phyloP scores from a whole-genome alignment of 305 asterid species.

The Plantago rigida region DNA sequence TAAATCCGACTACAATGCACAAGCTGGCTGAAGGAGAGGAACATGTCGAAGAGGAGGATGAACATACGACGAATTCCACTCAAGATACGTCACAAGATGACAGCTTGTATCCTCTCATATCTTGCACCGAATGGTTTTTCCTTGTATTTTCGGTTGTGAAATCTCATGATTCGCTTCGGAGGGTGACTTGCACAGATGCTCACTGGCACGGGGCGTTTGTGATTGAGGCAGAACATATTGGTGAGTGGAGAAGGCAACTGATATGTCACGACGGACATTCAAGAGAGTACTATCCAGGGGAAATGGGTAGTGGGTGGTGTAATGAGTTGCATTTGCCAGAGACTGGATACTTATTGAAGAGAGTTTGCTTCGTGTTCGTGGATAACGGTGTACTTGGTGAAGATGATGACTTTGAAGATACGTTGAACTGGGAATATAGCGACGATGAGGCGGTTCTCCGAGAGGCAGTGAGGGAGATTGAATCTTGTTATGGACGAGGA shows the following conservation, averaged over 20 bases:
- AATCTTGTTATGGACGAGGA: no score
- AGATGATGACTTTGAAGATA: not conserved
- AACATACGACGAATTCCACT: not conserved
- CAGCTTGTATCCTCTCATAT: not conserved
- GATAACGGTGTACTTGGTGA: not conserved
- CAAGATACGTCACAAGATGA: not conserved
- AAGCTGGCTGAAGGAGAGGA: not conserved
- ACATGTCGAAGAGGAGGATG: not conserved
- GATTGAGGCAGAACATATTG: constrained; percentile 1
- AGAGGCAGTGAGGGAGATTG: no score
- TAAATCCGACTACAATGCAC: not conserved
- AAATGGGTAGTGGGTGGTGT: not conserved
- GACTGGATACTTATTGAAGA: constrained; percentile 15
- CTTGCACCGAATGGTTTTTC: constrained; percentile 3
- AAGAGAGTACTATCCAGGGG: not conserved
- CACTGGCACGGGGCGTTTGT: constrained; percentile 5
- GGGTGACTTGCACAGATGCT: constrained; percentile 5
- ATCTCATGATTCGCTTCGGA: constrained; percentile 5
- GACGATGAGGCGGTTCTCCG: not conserved
- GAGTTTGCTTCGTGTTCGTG: constrained; percentile 5
- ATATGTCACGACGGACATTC: not conserved
- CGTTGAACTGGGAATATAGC: constrained; percentile 13
- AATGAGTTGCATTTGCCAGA: constrained; percentile 16
- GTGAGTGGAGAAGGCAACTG: constrained; percentile 20
- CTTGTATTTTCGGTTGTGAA: not conserved